A percentile compares a stretch with the other conserved stretches of the same genome.
These are phyloP conservation scores for Venturia aucupariae DNA, from an alignment of 2,329 filamentous ascomycete genomes.

Conservation along the genomic window DNA sequence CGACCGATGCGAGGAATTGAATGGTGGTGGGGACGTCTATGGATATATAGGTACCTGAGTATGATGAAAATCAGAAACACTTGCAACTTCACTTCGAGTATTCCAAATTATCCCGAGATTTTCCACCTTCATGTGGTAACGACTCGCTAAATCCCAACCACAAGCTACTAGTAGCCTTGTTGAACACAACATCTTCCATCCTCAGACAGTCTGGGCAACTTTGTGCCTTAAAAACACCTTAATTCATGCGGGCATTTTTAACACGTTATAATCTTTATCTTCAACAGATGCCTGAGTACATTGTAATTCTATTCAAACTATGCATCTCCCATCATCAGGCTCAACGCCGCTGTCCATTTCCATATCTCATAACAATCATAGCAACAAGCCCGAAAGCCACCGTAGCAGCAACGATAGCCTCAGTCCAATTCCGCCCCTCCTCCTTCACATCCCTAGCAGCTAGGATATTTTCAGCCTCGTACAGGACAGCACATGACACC, in stretches of 20 bases:
- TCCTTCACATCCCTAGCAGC: not conserved
- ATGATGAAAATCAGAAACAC: too few species aligned
- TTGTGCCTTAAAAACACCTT: not conserved
- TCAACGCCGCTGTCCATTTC: not conserved
- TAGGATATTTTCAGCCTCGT: not conserved
- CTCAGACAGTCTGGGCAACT: not conserved
- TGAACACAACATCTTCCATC: too few species aligned
- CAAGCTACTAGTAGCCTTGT: too few species aligned
- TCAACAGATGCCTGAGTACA: not conserved
- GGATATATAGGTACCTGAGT: too few species aligned
- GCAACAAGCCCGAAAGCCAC: not conserved
- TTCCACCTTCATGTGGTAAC: too few species aligned
- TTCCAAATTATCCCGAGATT: too few species aligned
- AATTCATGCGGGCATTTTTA: not conserved
- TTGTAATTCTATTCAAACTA: not conserved
- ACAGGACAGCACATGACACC: not conserved
- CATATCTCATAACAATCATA: conserved; percentile 1
- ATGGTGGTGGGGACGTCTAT: too few species aligned
- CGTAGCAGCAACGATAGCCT: not conserved
- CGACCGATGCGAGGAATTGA: too few species aligned
- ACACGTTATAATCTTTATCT: not conserved
- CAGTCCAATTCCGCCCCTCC: not conserved
- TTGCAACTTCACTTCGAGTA: too few species aligned
- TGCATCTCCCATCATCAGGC: not conserved
- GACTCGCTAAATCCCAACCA: too few species aligned